These are phyloP conservation scores for Larix sibirica DNA, from an alignment of 83 land plant genomes.

Conservation along the genomic window DNA sequence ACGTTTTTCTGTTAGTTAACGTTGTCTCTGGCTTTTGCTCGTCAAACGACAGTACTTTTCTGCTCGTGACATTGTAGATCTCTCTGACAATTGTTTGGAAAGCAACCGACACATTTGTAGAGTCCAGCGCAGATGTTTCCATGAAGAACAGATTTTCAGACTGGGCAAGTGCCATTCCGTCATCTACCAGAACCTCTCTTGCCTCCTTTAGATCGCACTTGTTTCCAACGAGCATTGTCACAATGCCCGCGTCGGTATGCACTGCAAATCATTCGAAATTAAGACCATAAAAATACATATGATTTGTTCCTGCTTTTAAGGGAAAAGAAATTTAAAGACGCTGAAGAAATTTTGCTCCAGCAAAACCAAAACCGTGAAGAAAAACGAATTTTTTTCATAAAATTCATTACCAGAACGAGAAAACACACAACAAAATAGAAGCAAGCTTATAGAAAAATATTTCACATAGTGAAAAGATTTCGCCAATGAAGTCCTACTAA, in stretches of 20 bases:
- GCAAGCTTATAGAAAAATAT: too few species aligned
- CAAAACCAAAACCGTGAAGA: not conserved
- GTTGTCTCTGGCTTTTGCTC: conserved; percentile 33
- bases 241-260: conserved; percentile 71
- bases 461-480: not conserved
- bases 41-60: conserved; percentile 56
- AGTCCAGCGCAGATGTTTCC: conserved; percentile 76
- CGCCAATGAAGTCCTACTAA: not conserved
- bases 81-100: conserved; percentile 69
- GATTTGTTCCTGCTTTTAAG: too few species aligned
- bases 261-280: conserved; percentile 34
- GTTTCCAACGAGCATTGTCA: conserved; percentile 76
- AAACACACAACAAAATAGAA: too few species aligned
- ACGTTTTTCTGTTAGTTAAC: conserved; percentile 47
- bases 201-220: conserved; percentile 69
- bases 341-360: not conserved
- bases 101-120: conserved; percentile 62
- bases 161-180: conserved; percentile 68
- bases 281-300: not conserved
- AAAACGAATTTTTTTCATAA: not conserved
- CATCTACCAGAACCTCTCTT: conserved; percentile 64
- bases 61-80: conserved; percentile 57
- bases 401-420: not conserved
- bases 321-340: not conserved
- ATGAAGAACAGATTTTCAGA: conserved; percentile 67